Conservation (phyloP, 2,329 filamentous ascomycete genomes). For the Sclerotinia spermophila region DNA sequence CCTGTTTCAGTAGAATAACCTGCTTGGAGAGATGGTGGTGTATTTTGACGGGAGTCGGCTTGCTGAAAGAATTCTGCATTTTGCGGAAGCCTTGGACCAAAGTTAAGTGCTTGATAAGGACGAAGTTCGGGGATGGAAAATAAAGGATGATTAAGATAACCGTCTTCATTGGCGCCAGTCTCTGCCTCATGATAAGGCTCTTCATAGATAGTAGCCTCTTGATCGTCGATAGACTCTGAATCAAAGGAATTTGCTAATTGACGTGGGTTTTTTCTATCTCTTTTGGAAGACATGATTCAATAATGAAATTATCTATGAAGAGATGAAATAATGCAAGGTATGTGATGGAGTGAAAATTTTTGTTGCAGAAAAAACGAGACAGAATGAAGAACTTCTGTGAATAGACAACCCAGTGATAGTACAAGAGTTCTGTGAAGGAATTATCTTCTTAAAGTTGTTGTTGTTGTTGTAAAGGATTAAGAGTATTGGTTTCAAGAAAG, state of each 20-base stretch:
- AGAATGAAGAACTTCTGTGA: accelerated
- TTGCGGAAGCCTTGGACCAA: too few relatives aligned
- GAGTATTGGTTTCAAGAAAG: background rate
- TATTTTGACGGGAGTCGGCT: too few relatives aligned
- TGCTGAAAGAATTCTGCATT: too few relatives aligned
- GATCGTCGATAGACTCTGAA: accelerated
- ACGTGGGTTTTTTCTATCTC: background rate
- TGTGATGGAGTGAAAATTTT: too few relatives aligned
- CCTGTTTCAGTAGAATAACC: too few relatives aligned
- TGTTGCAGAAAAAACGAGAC: background rate
- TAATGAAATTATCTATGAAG: background rate
- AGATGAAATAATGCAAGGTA: background rate
- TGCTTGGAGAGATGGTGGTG: too few relatives aligned
- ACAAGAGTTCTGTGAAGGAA: background rate
- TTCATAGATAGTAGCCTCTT: background rate
- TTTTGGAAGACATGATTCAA: background rate
- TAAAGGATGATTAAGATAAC: background rate
- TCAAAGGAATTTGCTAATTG: background rate
- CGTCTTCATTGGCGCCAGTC: background rate
- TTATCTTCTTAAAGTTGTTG: background rate
- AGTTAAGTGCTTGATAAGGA: too few relatives aligned
- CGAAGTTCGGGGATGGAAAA: too few relatives aligned
- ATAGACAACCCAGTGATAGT: background rate
- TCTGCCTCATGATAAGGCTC: background rate
- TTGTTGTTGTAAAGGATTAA: background rate